Evolutionary conservation across 116 monocot genomes (phyloP).

Genomic region (Posidonia oceanica): DNA sequence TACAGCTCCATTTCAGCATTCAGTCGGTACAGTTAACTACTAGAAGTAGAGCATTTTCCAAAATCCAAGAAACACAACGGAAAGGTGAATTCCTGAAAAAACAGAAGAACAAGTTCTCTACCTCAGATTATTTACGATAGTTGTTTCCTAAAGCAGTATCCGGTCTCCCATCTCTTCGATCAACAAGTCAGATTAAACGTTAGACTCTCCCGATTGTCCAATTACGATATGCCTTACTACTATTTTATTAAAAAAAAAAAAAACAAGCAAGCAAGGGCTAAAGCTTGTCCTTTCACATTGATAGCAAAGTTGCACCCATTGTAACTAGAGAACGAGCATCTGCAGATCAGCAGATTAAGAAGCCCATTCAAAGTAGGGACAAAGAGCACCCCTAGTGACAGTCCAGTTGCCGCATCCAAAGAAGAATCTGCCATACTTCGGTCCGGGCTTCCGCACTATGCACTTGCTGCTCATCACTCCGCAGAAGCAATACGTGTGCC

Average conservation of each 20-base stretch:
- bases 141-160: neutral
- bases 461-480: slow-evolving; percentile 62
- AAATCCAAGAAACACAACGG: neutral
- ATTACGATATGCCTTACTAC: neutral
- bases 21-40: neutral
- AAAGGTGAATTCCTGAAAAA: neutral
- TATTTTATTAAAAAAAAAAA: slow-evolving; percentile 3
- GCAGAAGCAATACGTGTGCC: slow-evolving; percentile 53
- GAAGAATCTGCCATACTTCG: slow-evolving; percentile 60
- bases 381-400: slow-evolving; percentile 36
- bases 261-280: neutral
- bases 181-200: slow-evolving; percentile 42
- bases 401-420: slow-evolving; percentile 92
- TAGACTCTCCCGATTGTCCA: slow-evolving; percentile 27
- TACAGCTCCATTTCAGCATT: too few relatives aligned
- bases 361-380: slow-evolving; percentile 82
- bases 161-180: slow-evolving; percentile 2
- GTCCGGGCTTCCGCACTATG: slow-evolving; percentile 61
- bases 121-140: too few relatives aligned
- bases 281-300: neutral
- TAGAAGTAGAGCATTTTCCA: neutral
- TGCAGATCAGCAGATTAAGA: slow-evolving; percentile 13
- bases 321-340: neutral
- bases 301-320: neutral
- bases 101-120: neutral